phyloP scores from a whole-genome alignment of 768 basidiomycete species.

The Leccinum truebloodii region DNA sequence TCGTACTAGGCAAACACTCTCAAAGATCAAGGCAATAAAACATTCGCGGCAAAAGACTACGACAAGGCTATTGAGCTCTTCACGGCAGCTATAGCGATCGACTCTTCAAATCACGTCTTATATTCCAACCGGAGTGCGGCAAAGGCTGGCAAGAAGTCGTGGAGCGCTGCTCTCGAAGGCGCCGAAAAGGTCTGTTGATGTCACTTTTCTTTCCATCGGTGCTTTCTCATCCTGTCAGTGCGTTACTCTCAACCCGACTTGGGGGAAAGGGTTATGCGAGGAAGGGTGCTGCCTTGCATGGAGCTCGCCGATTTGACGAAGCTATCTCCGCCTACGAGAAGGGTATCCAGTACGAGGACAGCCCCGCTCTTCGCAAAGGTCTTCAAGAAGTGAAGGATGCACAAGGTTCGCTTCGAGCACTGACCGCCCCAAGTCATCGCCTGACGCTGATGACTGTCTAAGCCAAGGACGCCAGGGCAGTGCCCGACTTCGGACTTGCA shows the following conservation, averaged over 20 bases:
- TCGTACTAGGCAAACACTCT: no score
- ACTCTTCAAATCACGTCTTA: no score
- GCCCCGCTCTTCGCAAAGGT: slow-evolving; percentile 78
- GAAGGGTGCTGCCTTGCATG: slow-evolving; percentile 45
- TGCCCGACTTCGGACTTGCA: slow-evolving; percentile 59
- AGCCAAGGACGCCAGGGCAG: slow-evolving; percentile 40
- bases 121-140: no score
- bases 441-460: slow-evolving; percentile 8
- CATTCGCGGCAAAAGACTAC: no score
- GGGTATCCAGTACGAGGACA: slow-evolving; percentile 63
- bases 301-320: slow-evolving; percentile 73
- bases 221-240: slow-evolving; percentile 47
- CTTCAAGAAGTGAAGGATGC: slow-evolving; percentile 87
- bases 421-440: not conserved
- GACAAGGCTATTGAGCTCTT: no score
- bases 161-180: slow-evolving; percentile 66
- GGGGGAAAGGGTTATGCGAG: slow-evolving; percentile 42
- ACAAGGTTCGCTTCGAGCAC: slow-evolving; percentile 50
- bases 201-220: slow-evolving; percentile 1
- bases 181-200: slow-evolving; percentile 67
- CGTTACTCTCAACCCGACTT: slow-evolving; percentile 72
- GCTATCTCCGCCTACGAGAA: slow-evolving; percentile 82
- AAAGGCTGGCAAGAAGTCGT: no score
- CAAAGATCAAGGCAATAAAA: no score
- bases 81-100: no score